Percentiles rank a stretch among this genome's conserved stretches.
Evolutionary conservation across 2,329 filamentous ascomycete genomes (phyloP).

Genomic region (Harringtonia lauricola): DNA sequence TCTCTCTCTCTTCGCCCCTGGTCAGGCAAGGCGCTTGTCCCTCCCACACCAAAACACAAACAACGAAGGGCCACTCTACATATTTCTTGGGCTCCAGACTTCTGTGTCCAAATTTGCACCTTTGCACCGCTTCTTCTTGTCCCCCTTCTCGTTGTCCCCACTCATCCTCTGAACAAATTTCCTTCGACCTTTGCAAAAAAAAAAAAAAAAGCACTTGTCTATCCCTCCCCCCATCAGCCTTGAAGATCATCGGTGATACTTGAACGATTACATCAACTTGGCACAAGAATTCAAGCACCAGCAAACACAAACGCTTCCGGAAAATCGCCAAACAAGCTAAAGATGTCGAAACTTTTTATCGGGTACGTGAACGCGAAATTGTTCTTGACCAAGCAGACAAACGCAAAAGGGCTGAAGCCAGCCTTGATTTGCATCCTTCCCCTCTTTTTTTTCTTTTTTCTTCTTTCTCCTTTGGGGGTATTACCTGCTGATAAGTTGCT

Average conservation of each 20-base stretch:
- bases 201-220: too few species aligned
- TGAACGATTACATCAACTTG: too few species aligned
- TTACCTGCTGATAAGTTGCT: too few species aligned
- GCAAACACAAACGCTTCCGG: neutral
- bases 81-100: neutral
- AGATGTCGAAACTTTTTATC: slow-evolving; percentile 91
- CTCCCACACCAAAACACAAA: neutral
- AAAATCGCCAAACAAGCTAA: neutral
- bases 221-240: too few species aligned
- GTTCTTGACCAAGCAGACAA: too few species aligned
- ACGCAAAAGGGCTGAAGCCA: too few species aligned
- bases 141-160: too few species aligned
- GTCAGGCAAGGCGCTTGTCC: neutral
- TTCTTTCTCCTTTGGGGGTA: neutral
- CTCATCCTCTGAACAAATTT: neutral
- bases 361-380: slow-evolving; percentile 64
- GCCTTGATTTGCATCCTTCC: too few species aligned
- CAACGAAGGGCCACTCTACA: neutral
- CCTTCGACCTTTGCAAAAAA: too few species aligned
- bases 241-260: too few species aligned
- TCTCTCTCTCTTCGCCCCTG: neutral
- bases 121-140: neutral
- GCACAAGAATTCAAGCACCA: neutral
- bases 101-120: neutral
- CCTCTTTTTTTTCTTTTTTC: neutral